Evolutionary conservation across 805 yeast species (phyloP), one percentile per base, ranked within the genome.

Genomic region (Candida palmyrensis): DNA sequence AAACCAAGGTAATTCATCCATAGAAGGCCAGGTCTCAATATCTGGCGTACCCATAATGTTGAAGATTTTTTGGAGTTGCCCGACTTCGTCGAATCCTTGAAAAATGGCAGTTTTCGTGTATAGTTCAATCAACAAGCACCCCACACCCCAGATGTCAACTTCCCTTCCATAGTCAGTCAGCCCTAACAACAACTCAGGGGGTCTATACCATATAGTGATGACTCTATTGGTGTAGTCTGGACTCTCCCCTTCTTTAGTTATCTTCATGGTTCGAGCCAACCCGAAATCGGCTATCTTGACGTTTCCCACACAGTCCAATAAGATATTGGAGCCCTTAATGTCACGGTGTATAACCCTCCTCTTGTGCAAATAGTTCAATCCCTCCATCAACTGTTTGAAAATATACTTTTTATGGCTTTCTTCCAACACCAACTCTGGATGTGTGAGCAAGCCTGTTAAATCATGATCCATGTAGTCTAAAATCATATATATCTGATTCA

Each of bases 121-220:
- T 24, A 92, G 56, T 54, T 92, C 97, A 18, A 87, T 72, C 39
- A 92, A 62, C 17, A 92, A 65, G 61, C 97, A 92, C 2, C 98
- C 98, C 40, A 87, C 79, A 0, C 97, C 96, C 98, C 98, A 92
- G 44, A 87, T 79, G 52, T 92, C 98, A 7, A 92, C 92, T 47
- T 85, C 96, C 25, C 87, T 62, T 0, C 89, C 92, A 57, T 92
- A 92, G 38, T 79, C 80, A 0, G 97, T 89, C 0, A 95, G 79
- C 1, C 98, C 98, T 37, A 92, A 58, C 24, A 92, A 62, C 20
- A 92, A 68, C 55, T 90, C 98, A 0, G 97, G 97, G 1, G 98
- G 98, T 38, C 98, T 73, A 55, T 92, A 90, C 98, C 98, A 92
- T 24, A 92, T 64, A 0, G 98, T 92, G 34, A 92, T 92, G 25